A percentile compares a stretch with the other conserved stretches of the same genome.
Conservation (phyloP, 805 yeast species). For the Jamesozyma piceae region DNA sequence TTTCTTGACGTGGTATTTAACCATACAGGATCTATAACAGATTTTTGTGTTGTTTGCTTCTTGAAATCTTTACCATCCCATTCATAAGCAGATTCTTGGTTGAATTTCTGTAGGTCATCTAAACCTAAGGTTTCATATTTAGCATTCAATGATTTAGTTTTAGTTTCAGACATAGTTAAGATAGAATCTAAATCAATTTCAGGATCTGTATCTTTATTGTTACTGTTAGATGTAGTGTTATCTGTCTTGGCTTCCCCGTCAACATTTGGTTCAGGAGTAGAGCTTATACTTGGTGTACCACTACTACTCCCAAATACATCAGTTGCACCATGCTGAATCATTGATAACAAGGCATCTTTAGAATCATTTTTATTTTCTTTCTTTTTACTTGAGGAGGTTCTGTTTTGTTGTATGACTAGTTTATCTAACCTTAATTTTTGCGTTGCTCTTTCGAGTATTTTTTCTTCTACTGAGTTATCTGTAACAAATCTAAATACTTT, state of each 20-base stretch:
- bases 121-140: slow-evolving; percentile 61
- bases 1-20: slow-evolving; percentile 62
- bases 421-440: slow-evolving; percentile 73
- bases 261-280: slow-evolving; percentile 17
- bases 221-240: background rate
- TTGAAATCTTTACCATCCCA: slow-evolving; percentile 83
- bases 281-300: slow-evolving; percentile 1
- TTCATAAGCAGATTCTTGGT: slow-evolving; percentile 68
- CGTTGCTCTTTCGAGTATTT: slow-evolving; percentile 71
- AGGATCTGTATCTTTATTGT: slow-evolving; percentile 29
- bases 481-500: slow-evolving; percentile 70
- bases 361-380: slow-evolving; percentile 32
- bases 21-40: slow-evolving; percentile 53
- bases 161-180: slow-evolving; percentile 50
- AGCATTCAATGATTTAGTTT: slow-evolving; percentile 51
- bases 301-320: slow-evolving; percentile 37
- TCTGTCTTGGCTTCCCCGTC: background rate
- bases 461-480: slow-evolving; percentile 76
- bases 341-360: slow-evolving; percentile 64
- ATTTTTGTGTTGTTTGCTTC: slow-evolving; percentile 45
- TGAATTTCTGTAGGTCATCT: slow-evolving; percentile 70
- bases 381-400: slow-evolving; percentile 26
- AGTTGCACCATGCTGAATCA: slow-evolving; percentile 80
- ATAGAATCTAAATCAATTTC: slow-evolving; percentile 53
- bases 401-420: slow-evolving; percentile 73